Percentiles rank a stretch among this genome's conserved stretches.
Evolutionary conservation across 2,329 filamentous ascomycete genomes (phyloP).

Genomic region (Pseudogymnoascus sp.): DNA sequence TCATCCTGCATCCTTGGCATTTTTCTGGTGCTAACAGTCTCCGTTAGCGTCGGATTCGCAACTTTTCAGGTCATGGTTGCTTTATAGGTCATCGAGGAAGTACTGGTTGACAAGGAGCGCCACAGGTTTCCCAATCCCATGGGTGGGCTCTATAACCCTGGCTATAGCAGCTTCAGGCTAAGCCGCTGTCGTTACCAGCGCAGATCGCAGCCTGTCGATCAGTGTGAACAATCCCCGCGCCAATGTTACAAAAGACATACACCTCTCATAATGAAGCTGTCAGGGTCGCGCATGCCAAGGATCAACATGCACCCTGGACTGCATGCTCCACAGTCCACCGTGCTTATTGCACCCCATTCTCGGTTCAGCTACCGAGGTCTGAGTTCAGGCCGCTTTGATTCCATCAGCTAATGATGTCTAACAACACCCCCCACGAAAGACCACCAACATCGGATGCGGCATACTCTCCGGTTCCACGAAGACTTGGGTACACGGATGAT

Average conservation of each 20-base stretch:
- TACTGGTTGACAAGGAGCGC: not conserved
- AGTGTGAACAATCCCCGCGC: not conserved
- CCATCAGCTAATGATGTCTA: not conserved
- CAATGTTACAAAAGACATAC: not conserved
- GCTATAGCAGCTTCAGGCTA: not conserved
- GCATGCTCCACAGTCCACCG: not conserved
- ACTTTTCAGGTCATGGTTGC: not conserved
- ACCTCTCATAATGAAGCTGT: not conserved
- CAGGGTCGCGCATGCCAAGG: not conserved
- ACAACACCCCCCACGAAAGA: not conserved
- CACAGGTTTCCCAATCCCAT: not conserved
- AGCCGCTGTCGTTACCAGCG: not conserved
- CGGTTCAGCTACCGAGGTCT: constrained; percentile 1
- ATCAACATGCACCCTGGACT: not conserved
- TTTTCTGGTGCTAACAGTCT: not conserved
- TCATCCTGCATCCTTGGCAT: not conserved
- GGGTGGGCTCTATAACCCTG: not conserved
- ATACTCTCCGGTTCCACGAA: not conserved
- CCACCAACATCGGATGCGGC: not conserved
- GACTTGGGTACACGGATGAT: not conserved
- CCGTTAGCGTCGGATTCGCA: constrained; percentile 1
- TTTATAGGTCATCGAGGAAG: not conserved
- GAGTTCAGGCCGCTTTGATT: not conserved
- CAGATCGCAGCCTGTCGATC: not conserved
- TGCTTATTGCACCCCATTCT: not conserved